Evolutionary conservation across 2,329 filamentous ascomycete species (phyloP).

Genomic region (Cordyceps fumosorosea): DNA sequence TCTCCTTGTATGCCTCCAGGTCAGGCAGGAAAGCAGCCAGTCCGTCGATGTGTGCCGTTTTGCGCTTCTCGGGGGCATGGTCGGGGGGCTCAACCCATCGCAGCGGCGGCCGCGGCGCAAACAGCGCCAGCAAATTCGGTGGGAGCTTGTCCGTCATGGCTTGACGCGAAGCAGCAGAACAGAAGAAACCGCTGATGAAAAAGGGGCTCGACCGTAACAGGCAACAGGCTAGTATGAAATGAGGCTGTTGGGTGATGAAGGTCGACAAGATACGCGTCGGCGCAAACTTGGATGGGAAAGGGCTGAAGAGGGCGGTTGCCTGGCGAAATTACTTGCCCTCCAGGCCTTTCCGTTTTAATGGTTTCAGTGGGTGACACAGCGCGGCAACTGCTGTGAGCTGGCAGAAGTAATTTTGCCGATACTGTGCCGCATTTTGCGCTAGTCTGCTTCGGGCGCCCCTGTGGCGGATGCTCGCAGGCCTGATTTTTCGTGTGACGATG

Average conservation of each 20-base stretch:
- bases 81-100: conserved; percentile 83
- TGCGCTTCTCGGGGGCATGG: conserved; percentile 73
- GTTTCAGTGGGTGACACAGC: not conserved
- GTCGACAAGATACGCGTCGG: conserved; percentile 9
- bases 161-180: not conserved
- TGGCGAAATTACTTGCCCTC: conserved; percentile 2
- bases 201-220: not conserved
- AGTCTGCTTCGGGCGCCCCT: conserved; percentile 13
- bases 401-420: conserved; percentile 10
- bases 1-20: conserved; percentile 70
- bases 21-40: conserved; percentile 69
- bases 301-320: not conserved
- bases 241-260: not conserved
- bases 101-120: conserved; percentile 86
- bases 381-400: not conserved
- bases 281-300: conserved; percentile 8
- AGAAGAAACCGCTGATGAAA: not conserved
- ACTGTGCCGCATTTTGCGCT: conserved; percentile 11
- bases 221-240: not conserved
- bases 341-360: not conserved
- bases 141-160: conserved; percentile 95
- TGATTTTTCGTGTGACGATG: conserved; percentile 17
- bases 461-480: conserved; percentile 12
- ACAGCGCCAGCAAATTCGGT: conserved; percentile 84
- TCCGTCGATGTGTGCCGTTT: conserved; percentile 65